Evolutionary conservation across 108 stramenopile genomes (phyloP), one percentile per base, ranked within the genome.

Genomic region (Fragilaria crotonensis): DNA sequence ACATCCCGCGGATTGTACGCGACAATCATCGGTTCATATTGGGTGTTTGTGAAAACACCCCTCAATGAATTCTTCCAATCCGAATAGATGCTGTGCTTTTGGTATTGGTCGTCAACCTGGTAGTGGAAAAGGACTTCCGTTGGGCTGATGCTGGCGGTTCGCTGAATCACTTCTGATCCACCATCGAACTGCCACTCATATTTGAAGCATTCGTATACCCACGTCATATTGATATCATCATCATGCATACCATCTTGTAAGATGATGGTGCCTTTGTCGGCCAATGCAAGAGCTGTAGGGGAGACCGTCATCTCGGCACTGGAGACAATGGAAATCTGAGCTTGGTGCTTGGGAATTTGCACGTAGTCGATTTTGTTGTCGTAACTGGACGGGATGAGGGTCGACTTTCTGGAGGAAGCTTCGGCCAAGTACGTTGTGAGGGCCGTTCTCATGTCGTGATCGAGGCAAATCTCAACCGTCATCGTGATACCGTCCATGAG

Each of bases 261-360:
- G 28, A 80, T 73, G 4, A 84, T 65, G 23, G 67, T 66, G 1
- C 84, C 84, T 18, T 73, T 71, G 25, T 85, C 49, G 9, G 75
- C 64, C 26, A 85, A 57, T 9, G 77, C 79, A 19, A 85, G 32
- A 0, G 66, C 58, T 9, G 73, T 50, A 0, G 72, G 57, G 3
- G 45, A 48, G 20, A 73, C 68, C 18, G 72, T 70, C 84, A 85
- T 85, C 31, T 79, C 84, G 20, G 80, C 75, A 49, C 73, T 75
- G 53, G 72, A 67, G 4, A 85, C 78, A n/a, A 85, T 55, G 7
- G 74, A 73, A 45, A 85, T 76, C 49, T 85, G 84, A 3, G 79
- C 84, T 68, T 85, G 79, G n/a, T 70, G 59, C 25, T 41, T 52
- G 25, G 84, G 84, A 48, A 85, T 79, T 2, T 63, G 69, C 2